Evolutionary conservation across 352 stramenopile species (phyloP).

Genomic region (Pythium diclinum): DNA sequence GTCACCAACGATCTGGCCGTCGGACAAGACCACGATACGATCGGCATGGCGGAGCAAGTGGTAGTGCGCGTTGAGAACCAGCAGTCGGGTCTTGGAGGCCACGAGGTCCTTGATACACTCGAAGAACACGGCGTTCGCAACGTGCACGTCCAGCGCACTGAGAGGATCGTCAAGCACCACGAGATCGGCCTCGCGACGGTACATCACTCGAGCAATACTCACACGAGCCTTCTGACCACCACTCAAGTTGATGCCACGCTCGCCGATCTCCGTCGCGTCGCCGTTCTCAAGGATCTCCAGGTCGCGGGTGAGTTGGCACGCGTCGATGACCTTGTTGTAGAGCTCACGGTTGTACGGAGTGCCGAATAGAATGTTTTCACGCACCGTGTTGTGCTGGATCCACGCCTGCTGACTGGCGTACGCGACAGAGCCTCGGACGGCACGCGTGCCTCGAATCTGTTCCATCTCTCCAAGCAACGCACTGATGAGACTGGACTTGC

Average conservation of each 20-base stretch:
- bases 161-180: conserved; percentile 66
- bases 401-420: conserved; percentile 90
- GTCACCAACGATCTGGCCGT: conserved; percentile 35
- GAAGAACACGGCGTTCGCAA: conserved; percentile 39
- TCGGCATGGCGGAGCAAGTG: conserved; percentile 39
- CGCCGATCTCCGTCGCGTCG: conserved; percentile 67
- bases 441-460: conserved; percentile 21
- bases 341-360: conserved; percentile 31
- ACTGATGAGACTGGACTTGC: conserved; percentile 57
- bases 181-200: conserved; percentile 49
- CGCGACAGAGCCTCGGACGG: conserved; percentile 36
- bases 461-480: conserved; percentile 54
- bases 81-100: conserved; percentile 31
- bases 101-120: conserved; percentile 35
- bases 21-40: conserved; percentile 35
- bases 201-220: conserved; percentile 55
- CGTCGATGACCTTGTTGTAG: conserved; percentile 39
- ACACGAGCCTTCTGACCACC: conserved; percentile 82
- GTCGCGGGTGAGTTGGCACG: conserved; percentile 39
- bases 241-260: conserved; percentile 81
- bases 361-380: conserved; percentile 90
- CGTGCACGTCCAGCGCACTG: conserved; percentile 54
- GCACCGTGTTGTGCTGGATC: conserved; percentile 89
- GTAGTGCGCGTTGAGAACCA: conserved; percentile 48
- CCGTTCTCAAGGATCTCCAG: conserved; percentile 40